Conservation (phyloP, 352 stramenopile genomes). For the Phytophthora boehmeriae region DNA sequence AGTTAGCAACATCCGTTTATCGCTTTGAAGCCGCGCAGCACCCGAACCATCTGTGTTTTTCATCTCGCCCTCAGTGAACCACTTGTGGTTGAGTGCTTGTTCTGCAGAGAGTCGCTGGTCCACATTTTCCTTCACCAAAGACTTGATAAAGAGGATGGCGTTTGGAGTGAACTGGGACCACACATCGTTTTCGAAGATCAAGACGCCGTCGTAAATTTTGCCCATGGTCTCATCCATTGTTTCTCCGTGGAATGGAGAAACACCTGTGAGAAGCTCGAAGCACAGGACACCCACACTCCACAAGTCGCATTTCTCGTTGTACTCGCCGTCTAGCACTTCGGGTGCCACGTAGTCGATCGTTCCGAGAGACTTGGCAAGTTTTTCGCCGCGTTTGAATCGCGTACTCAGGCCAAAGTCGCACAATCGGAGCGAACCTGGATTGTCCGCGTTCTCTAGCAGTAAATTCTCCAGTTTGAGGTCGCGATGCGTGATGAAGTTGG, state of each 20-base stretch:
- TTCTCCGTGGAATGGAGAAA: slow-evolving; percentile 71
- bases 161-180: slow-evolving; percentile 70
- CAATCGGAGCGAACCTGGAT: slow-evolving; percentile 72
- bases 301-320: slow-evolving; percentile 83
- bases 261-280: slow-evolving; percentile 71
- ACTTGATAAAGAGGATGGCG: slow-evolving; percentile 81
- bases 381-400: slow-evolving; percentile 73
- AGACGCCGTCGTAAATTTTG: slow-evolving; percentile 82
- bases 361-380: slow-evolving; percentile 72
- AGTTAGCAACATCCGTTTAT: slow-evolving; percentile 70
- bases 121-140: slow-evolving; percentile 79
- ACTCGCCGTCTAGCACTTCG: slow-evolving; percentile 83
- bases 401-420: slow-evolving; percentile 86
- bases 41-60: slow-evolving; percentile 15
- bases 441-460: slow-evolving; percentile 69
- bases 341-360: slow-evolving; percentile 87
- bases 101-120: slow-evolving; percentile 63
- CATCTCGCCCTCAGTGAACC: slow-evolving; percentile 43
- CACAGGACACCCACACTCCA: slow-evolving; percentile 85
- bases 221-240: slow-evolving; percentile 82
- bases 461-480: slow-evolving; percentile 88
- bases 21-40: slow-evolving; percentile 45
- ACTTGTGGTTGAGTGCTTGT: slow-evolving; percentile 74
- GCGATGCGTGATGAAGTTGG: slow-evolving; percentile 80
- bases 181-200: slow-evolving; percentile 70